Conservation (phyloP, 2,329 filamentous ascomycete genomes). For the Seiridium unicorne region DNA sequence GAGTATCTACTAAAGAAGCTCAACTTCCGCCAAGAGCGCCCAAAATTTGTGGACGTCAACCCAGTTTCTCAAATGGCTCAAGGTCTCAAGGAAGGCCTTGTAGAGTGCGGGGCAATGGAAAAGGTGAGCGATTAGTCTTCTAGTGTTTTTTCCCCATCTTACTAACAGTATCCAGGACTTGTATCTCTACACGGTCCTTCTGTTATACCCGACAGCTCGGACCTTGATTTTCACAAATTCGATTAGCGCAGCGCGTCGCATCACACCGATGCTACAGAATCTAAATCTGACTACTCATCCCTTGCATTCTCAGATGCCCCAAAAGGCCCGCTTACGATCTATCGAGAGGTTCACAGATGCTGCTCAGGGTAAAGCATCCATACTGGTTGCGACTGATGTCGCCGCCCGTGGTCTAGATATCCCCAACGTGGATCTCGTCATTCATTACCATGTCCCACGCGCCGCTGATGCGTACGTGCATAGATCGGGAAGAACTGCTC, state of each 20-base stretch:
- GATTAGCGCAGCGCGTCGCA: conserved; percentile 84
- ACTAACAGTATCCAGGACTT: conserved; percentile 60
- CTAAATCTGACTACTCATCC: conserved; percentile 74
- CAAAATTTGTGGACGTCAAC: conserved; percentile 90
- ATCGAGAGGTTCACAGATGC: conserved; percentile 82
- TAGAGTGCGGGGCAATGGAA: conserved; percentile 90
- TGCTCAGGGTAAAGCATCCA: conserved; percentile 51
- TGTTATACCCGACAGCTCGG: conserved; percentile 77
- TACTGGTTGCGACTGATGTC: conserved; percentile 90
- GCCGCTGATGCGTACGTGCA: conserved; percentile 94
- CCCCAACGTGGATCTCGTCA: conserved; percentile 79
- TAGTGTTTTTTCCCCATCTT: neutral
- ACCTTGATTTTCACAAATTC: conserved; percentile 95
- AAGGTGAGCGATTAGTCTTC: conserved; percentile 56
- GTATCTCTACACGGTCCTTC: conserved; percentile 83
- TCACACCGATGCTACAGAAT: conserved; percentile 81
- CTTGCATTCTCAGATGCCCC: conserved; percentile 90
- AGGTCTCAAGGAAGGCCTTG: conserved; percentile 80
- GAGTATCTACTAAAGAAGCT: conserved; percentile 89
- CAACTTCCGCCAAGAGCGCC: conserved; percentile 79
- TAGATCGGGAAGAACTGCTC: conserved; percentile 88
- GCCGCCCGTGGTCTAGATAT: conserved; percentile 94
- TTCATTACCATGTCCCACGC: conserved; percentile 94
- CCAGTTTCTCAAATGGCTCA: conserved; percentile 86
- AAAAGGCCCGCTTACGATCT: conserved; percentile 91